These are phyloP conservation scores for Ilyonectria sp. DNA, from an alignment of 2,329 filamentous ascomycete species.

Conservation along the genomic window DNA sequence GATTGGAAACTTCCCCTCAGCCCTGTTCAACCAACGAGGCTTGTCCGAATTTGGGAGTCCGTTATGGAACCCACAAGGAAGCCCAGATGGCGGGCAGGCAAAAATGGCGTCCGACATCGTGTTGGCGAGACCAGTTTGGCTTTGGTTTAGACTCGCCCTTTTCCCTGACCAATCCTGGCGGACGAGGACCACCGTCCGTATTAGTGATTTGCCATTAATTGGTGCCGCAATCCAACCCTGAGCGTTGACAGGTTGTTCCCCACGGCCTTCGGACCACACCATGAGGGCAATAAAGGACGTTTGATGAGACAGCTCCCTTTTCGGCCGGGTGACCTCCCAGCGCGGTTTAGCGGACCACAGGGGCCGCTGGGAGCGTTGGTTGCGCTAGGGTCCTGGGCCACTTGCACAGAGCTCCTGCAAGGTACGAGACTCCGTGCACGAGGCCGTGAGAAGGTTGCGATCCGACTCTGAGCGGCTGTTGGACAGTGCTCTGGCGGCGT, in stretches of 20 bases:
- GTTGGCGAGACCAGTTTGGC: conserved; percentile 13
- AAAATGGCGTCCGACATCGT: conserved; percentile 6
- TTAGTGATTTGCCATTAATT: conserved; percentile 38
- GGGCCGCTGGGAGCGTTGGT: conserved; percentile 12
- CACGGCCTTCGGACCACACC: conserved; percentile 35
- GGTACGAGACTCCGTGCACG: conserved; percentile 36
- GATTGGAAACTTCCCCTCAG: conserved; percentile 33
- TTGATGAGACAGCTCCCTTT: conserved; percentile 48
- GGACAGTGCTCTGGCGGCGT: conserved; percentile 22
- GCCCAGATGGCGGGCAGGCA: conserved; percentile 13
- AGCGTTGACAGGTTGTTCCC: conserved; percentile 41
- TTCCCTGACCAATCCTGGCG: conserved; percentile 11
- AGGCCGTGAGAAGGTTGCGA: conserved; percentile 7
- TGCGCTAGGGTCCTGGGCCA: conserved; percentile 3
- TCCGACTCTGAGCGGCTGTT: conserved; percentile 17
- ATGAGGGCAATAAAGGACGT: conserved; percentile 38
- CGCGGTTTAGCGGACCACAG: conserved; percentile 32
- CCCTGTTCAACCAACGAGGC: conserved; percentile 30
- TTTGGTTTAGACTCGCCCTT: conserved; percentile 16
- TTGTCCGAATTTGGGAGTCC: conserved; percentile 30
- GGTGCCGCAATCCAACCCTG: conserved; percentile 30
- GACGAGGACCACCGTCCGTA: conserved; percentile 15
- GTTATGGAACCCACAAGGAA: conserved; percentile 22
- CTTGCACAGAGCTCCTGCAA: conserved; percentile 32
- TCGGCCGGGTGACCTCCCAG: conserved; percentile 34